Base-by-base conservation (phyloP, 1,284 basidiomycete genomes). In the Inonotus hispidus region DNA sequence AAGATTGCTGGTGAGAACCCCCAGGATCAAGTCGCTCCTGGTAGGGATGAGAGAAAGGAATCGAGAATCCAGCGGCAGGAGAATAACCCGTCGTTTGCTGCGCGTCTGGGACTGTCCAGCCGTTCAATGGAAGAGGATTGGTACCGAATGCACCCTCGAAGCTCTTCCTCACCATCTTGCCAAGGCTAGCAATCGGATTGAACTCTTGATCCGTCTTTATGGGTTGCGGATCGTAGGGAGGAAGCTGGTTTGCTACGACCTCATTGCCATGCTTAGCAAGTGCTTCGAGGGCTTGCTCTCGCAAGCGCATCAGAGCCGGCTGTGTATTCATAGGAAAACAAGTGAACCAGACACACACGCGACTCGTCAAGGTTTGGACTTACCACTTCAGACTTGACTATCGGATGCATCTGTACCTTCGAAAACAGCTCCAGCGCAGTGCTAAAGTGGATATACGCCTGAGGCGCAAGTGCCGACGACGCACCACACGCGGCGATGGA, bases 351-450 rank as follows among this genome's bases (percentile, higher is more conserved):
- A 52, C 3, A 41, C 47, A 13, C 11, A 29, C 23, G 45, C 52
- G n/a, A 29, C 35, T 35, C 6, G 10, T 50, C 13, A 58, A 32
- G 2, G 21, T 10, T 16, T 19, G 29, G 32, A 35, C 25, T 37
- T 32, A 63, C 61, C 43, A 63, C 11, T 14, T 35, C 52, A 29
- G 21, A 43, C 27, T 56, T 25, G 37, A 45, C 52, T 19, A 54
- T 16, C n/a, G 61, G 61, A 25, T 63, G 61, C 21, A 35, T 29
- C 19, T 66, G 66, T 4, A 54, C 53, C 38, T 52, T 64, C 49
- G 45, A 64, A 63, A 58, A 68, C 32, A 67, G 21, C n/a, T 65
- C 54, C 19, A 66, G 43, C 1, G 66, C 65, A 5, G 59, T 35
- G 47, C 61, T 55, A 2, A 68, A 63, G 25, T 67, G 65, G 7